Percentiles rank a stretch among this genome's conserved stretches.
These are phyloP conservation scores for Beauveria caledonica DNA, from an alignment of 2,329 filamentous ascomycete species.

Conservation along the genomic window DNA sequence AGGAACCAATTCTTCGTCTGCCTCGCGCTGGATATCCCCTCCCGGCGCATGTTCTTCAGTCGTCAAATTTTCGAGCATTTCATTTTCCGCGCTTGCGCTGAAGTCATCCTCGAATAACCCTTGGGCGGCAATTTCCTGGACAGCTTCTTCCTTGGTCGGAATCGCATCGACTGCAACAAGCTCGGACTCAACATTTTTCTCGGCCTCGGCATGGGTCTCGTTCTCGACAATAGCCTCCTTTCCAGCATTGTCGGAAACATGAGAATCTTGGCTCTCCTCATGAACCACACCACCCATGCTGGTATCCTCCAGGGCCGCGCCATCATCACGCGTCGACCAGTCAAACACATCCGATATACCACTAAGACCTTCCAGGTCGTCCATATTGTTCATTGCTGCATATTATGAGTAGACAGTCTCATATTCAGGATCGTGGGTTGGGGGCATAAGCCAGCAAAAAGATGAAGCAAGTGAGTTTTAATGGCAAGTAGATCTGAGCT, in stretches of 20 bases:
- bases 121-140: not conserved
- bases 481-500: not conserved
- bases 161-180: not conserved
- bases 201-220: not conserved
- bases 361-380: not conserved
- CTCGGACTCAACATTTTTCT: not conserved
- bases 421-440: not conserved
- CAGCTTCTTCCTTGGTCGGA: not conserved
- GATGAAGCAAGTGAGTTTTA: not conserved
- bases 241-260: not conserved
- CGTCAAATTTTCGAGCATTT: not conserved
- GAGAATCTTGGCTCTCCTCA: not conserved
- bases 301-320: not conserved
- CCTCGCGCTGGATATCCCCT: not conserved
- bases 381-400: conserved; percentile 2
- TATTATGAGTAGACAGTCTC: not conserved
- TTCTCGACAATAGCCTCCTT: not conserved
- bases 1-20: not conserved
- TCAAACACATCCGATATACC: not conserved
- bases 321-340: not conserved
- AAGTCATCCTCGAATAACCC: not conserved
- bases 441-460: not conserved
- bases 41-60: not conserved
- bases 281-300: not conserved
- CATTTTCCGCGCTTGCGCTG: not conserved